Percentiles rank a stretch among this genome's conserved stretches.
phyloP scores from a whole-genome alignment of 1,139 yeast species.

The Yamadazyma sp. region DNA sequence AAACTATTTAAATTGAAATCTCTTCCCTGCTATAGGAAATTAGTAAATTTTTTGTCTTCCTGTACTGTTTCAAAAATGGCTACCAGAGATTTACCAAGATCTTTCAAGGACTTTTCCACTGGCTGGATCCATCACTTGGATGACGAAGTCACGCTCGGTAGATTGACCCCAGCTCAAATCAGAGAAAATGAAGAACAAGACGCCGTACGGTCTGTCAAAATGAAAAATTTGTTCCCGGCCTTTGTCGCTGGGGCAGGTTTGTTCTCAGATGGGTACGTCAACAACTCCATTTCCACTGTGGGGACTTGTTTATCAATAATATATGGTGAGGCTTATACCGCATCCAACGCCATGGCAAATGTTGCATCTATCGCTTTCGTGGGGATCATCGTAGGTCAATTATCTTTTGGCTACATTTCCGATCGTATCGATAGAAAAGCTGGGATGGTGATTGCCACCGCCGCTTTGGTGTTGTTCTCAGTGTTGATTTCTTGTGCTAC shows the following conservation, averaged over 20 bases:
- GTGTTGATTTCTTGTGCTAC: constrained; percentile 74
- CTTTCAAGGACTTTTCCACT: constrained; percentile 32
- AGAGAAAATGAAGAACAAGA: constrained; percentile 23
- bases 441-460: constrained; percentile 78
- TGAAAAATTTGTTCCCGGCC: constrained; percentile 62
- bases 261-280: constrained; percentile 88
- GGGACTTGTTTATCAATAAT: constrained; percentile 63
- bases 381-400: constrained; percentile 89
- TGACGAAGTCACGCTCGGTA: constrained; percentile 24
- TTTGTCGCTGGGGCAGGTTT: constrained; percentile 89
- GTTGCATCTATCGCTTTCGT: constrained; percentile 88
- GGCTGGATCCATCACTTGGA: constrained; percentile 37
- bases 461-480: constrained; percentile 70
- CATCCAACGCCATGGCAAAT: constrained; percentile 70
- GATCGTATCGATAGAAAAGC: constrained; percentile 76
- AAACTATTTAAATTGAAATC: too few relatives aligned
- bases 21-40: too few relatives aligned
- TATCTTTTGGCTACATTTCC: constrained; percentile 73
- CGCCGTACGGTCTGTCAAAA: constrained; percentile 21
- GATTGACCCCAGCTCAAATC: constrained; percentile 25
- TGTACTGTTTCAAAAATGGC: constrained; percentile 39
- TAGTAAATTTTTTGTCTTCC: not conserved
- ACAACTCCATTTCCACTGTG: constrained; percentile 78
- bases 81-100: constrained; percentile 52
- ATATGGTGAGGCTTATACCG: constrained; percentile 61